These are phyloP conservation scores for Aspergillus oerlinghausenensis DNA, from an alignment of 2,329 filamentous ascomycete genomes.

Conservation along the genomic window DNA sequence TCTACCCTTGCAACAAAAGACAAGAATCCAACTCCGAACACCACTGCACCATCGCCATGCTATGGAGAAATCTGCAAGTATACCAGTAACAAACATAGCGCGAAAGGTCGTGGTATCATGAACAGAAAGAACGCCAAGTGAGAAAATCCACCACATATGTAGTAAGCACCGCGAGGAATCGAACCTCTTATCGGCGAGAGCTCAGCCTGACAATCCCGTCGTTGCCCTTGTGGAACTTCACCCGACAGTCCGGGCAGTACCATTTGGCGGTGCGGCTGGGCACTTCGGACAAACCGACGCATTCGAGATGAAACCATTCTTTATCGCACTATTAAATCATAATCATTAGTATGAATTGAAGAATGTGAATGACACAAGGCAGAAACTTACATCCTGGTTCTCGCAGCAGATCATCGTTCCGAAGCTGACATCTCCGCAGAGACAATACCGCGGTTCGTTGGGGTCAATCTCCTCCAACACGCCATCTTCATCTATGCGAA, in stretches of 20 bases:
- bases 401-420: slow-evolving; percentile 64
- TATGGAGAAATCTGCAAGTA: slow-evolving; percentile 5
- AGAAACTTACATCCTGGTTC: slow-evolving; percentile 49
- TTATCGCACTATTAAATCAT: slow-evolving; percentile 51
- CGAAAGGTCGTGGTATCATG: slow-evolving; percentile 13
- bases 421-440: slow-evolving; percentile 61
- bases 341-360: slow-evolving; percentile 6
- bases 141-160: not conserved
- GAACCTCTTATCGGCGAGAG: not conserved
- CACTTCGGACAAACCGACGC: slow-evolving; percentile 54
- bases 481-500: slow-evolving; percentile 45
- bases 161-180: not conserved
- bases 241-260: slow-evolving; percentile 61
- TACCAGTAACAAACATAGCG: not conserved
- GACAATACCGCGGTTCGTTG: slow-evolving; percentile 59
- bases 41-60: slow-evolving; percentile 8
- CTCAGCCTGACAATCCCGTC: slow-evolving; percentile 35
- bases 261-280: slow-evolving; percentile 60
- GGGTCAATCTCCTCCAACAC: slow-evolving; percentile 53
- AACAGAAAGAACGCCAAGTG: slow-evolving; percentile 1
- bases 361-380: not conserved
- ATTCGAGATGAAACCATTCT: slow-evolving; percentile 64
- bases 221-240: slow-evolving; percentile 42
- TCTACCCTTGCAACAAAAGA: not conserved
- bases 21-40: slow-evolving; percentile 1